Percentiles rank a stretch among this genome's conserved stretches.
Conservation (phyloP, 495 filamentous ascomycete genomes). For the Talaromyces proteolyticus region DNA sequence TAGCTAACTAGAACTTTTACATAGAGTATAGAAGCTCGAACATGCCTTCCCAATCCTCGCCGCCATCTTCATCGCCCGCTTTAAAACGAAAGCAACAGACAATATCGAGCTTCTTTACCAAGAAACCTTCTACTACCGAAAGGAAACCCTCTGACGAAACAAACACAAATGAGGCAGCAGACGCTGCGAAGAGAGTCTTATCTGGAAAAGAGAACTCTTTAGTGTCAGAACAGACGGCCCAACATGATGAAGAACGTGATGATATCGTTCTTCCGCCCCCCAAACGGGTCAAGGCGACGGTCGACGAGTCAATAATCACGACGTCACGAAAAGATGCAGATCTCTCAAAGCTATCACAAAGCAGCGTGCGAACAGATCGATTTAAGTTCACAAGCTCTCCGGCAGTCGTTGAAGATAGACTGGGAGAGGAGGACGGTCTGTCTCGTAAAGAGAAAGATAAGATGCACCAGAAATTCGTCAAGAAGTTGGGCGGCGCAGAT, state of each 20-base stretch:
- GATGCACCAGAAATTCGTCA: constrained; percentile 81
- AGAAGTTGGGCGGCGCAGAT: constrained; percentile 80
- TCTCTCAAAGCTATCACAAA: constrained; percentile 9
- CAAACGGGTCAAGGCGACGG: constrained; percentile 28
- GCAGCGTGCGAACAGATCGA: constrained; percentile 31
- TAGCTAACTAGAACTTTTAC: no score
- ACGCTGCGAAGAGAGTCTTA: constrained; percentile 3
- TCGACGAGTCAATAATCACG: background rate
- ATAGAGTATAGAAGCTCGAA: background rate
- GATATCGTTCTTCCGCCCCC: constrained; percentile 33
- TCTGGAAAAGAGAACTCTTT: constrained; percentile 12
- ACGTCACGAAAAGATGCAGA: background rate
- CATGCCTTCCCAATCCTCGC: constrained; percentile 32
- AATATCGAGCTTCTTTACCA: constrained; percentile 82
- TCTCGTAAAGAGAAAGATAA: constrained; percentile 52
- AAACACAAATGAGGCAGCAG: constrained; percentile 7
- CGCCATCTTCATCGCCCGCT: constrained; percentile 28
- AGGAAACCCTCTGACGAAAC: constrained; percentile 11
- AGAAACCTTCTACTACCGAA: constrained; percentile 39
- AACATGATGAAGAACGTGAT: constrained; percentile 30
- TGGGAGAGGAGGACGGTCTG: constrained; percentile 42
- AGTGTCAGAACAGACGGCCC: constrained; percentile 12
- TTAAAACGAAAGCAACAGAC: constrained; percentile 65
- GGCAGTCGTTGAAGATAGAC: constrained; percentile 11
- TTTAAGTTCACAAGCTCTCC: constrained; percentile 37